Evolutionary conservation across 345 rosid genomes (phyloP).

Genomic region (Dipteronia dyeriana): DNA sequence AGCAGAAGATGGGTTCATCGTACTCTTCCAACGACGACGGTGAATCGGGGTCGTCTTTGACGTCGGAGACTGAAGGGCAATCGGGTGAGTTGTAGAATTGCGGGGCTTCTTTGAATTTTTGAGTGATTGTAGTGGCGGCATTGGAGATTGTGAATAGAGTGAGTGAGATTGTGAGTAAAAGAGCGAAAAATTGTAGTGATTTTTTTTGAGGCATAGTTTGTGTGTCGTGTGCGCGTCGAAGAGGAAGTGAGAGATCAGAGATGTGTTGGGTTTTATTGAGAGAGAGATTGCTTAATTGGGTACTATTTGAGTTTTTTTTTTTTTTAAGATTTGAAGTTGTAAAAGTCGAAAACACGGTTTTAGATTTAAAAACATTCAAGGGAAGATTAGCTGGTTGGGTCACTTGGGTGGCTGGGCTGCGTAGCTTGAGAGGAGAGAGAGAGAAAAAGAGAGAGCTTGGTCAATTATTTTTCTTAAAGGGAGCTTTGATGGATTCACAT

Average conservation of each 20-base stretch:
- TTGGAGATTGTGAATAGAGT: slow-evolving; percentile 15
- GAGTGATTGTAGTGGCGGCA: slow-evolving; percentile 26
- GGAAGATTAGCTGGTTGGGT: background rate
- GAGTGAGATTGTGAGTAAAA: slow-evolving; percentile 13
- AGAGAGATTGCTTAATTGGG: no score
- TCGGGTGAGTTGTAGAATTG: slow-evolving; percentile 83
- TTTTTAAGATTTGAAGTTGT: background rate
- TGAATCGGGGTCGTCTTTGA: slow-evolving; percentile 4
- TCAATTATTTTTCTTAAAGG: slow-evolving; percentile 19
- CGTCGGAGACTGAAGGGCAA: slow-evolving; percentile 48
- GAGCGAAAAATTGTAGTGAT: slow-evolving; percentile 14
- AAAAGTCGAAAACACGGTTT: slow-evolving; percentile 18
- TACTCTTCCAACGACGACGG: slow-evolving; percentile 18
- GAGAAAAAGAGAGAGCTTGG: slow-evolving; percentile 5
- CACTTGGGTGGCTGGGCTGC: slow-evolving; percentile 15
- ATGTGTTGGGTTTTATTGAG: slow-evolving; percentile 1
- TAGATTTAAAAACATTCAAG: background rate
- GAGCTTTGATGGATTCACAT: slow-evolving; percentile 25
- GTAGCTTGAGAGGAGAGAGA: background rate
- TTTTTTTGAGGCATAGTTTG: slow-evolving; percentile 19
- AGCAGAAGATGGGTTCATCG: slow-evolving; percentile 48
- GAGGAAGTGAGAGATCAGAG: background rate
- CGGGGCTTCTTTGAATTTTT: slow-evolving; percentile 85
- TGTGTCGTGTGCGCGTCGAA: background rate
- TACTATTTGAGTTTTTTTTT: no score